Evolutionary conservation across 2,329 filamentous ascomycete genomes (phyloP).

Genomic region (Penicillium sp.): DNA sequence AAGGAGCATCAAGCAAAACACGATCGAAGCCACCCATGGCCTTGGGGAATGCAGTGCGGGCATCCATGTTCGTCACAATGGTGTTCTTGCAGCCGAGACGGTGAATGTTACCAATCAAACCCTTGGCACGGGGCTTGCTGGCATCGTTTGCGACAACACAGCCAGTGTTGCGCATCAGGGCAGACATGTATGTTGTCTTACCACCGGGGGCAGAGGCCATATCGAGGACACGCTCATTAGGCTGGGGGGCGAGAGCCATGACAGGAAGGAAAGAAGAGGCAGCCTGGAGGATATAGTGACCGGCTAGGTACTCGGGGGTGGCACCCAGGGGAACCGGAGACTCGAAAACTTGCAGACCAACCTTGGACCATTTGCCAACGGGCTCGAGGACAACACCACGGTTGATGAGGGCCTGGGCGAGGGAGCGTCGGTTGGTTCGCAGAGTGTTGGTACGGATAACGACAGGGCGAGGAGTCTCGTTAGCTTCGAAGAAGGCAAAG

Average conservation of each 20-base stretch:
- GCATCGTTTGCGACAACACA: conserved; percentile 95
- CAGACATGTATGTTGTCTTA: conserved; percentile 95
- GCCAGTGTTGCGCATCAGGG: conserved; percentile 95
- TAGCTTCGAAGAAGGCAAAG: conserved; percentile 97
- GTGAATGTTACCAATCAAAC: conserved; percentile 97
- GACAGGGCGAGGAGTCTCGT: conserved; percentile 88
- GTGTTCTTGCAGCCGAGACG: conserved; percentile 90
- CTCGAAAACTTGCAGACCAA: conserved; percentile 95
- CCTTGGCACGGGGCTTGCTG: conserved; percentile 89
- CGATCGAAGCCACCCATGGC: conserved; percentile 95
- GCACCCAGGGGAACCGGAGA: conserved; percentile 83
- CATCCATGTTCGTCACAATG: conserved; percentile 93
- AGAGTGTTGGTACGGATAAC: conserved; percentile 97
- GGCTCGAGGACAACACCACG: conserved; percentile 94
- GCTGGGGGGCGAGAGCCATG: conserved; percentile 93
- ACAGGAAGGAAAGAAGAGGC: conserved; percentile 95
- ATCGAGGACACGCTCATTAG: conserved; percentile 86
- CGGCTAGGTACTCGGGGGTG: conserved; percentile 94
- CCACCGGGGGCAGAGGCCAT: conserved; percentile 94
- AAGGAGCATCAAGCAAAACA: conserved; percentile 89
- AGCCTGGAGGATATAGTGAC: conserved; percentile 96
- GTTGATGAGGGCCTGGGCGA: conserved; percentile 92
- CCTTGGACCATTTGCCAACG: conserved; percentile 98
- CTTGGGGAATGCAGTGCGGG: conserved; percentile 79
- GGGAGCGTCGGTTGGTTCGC: conserved; percentile 70